Base-by-base conservation (phyloP, 2,329 filamentous ascomycete genomes). In the Ceratocystis cubensis region DNA sequence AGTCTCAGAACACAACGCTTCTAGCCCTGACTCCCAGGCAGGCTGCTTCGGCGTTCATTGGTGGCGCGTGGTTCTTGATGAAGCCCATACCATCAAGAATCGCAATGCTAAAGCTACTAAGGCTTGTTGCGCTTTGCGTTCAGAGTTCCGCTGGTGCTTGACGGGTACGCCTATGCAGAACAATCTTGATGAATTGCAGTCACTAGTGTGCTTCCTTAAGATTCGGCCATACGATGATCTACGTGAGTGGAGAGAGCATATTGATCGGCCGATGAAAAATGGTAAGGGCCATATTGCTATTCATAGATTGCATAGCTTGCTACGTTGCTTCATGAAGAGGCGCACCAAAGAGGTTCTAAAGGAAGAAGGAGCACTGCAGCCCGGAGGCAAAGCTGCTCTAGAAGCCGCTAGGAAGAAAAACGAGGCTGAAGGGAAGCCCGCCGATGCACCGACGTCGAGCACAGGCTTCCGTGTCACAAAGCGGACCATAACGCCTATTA, bases 21-120 rank as follows among this genome's bases (percentile, higher is more conserved):
- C 86, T 10, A 85, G 83, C 50, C 41, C 17, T n/a, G 83, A 83
- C 61, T 80, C 78, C 2, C 79, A 80, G 6, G 80, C 84, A 64
- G 82, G 83, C 8, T 93, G 92, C 72, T 96, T 96, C 73, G 91
- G 90, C 10, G 79, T 96, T 5, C 86, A 93, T 72, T 99, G 94
- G 94, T 97, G 94, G 78, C 88, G 94, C 64, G 84, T 96, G 69
- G 93, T 99, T 70, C 82, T 99, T 1, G 94, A 99, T 70, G 94
- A 99, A 78, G 94, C 94, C 0, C 94, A 99, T 75, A 96, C 89
- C 1, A 96, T 99, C 82, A 99, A 99, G 78, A 99, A 99, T 73
- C 87, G 93, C 69, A 96, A 95, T 71, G 91, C 94, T 25, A 99
- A 99, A 76, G 87, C 90, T 50, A 96, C 93, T 1, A 91, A 96